These are phyloP conservation scores for Torulaspora delbrueckii DNA, from an alignment of 805 yeast genomes.

Conservation along the genomic window DNA sequence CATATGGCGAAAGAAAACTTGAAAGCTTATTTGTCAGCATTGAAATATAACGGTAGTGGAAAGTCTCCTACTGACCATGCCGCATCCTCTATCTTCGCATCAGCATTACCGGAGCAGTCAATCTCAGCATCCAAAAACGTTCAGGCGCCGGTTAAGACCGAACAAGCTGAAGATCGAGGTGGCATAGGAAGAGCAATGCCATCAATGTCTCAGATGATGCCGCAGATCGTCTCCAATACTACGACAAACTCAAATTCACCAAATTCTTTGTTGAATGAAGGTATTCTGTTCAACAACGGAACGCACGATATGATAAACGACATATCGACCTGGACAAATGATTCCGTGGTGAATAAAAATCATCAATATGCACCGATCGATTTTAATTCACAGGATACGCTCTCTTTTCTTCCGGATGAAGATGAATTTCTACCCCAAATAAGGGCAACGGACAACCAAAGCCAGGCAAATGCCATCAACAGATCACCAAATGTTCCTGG, in stretches of 20 bases:
- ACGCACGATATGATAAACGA: conserved; percentile 58
- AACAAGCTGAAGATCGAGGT: neutral
- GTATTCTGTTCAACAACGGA: conserved; percentile 35
- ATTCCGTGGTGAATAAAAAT: conserved; percentile 24
- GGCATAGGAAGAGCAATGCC: neutral
- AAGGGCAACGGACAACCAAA: neutral
- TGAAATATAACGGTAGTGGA: conserved; percentile 12
- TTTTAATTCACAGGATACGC: conserved; percentile 6
- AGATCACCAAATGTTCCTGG: neutral
- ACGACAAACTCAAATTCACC: conserved; percentile 7
- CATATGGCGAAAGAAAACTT: conserved; percentile 34
- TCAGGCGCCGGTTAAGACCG: neutral
- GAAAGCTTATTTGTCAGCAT: conserved; percentile 31
- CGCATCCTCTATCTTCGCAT: neutral
- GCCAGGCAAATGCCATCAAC: neutral
- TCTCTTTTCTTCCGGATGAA: conserved; percentile 10
- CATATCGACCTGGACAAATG: conserved; percentile 53
- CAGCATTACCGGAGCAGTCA: conserved; percentile 1
- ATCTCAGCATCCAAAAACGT: neutral
- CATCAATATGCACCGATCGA: conserved; percentile 8
- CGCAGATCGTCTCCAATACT: neutral
- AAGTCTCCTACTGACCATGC: neutral
- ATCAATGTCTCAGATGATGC: conserved; percentile 1
- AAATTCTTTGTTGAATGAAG: conserved; percentile 13
- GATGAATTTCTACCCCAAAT: conserved; percentile 9